These are phyloP conservation scores for Fomes fomentarius DNA, from an alignment of 1,284 basidiomycete genomes.

Conservation along the genomic window DNA sequence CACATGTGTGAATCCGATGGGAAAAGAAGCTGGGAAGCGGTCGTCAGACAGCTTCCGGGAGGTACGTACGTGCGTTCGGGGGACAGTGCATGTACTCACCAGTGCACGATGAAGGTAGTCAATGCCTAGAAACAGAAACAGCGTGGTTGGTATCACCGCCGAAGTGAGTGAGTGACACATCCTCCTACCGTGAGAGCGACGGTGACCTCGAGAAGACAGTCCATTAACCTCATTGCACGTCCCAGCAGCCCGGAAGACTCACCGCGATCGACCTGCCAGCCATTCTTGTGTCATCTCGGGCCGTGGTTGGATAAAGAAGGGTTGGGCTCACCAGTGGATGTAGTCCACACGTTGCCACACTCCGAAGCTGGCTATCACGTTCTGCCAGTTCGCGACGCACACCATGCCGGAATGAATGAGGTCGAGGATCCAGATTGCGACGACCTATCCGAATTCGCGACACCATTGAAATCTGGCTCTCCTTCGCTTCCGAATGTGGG, in stretches of 20 bases:
- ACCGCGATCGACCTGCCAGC: conserved; percentile 14
- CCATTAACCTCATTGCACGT: neutral
- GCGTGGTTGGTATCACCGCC: conserved; percentile 2
- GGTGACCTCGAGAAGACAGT: neutral
- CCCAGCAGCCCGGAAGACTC: neutral
- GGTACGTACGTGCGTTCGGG: too few relatives aligned
- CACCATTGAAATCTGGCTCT: too few relatives aligned
- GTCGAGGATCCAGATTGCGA: conserved; percentile 13
- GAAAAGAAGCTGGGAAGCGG: conserved; percentile 15
- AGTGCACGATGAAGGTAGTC: conserved; percentile 19
- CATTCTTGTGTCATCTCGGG: too few relatives aligned
- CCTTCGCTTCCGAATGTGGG: too few relatives aligned
- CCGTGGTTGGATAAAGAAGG: neutral
- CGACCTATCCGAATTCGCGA: too few relatives aligned
- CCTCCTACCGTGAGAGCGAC: conserved; percentile 15
- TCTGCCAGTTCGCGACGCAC: conserved; percentile 17
- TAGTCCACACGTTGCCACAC: conserved; percentile 3
- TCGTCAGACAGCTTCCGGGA: neutral
- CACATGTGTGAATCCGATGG: conserved; percentile 15
- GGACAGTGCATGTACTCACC: neutral
- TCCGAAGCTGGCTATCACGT: conserved; percentile 14
- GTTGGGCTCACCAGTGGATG: conserved; percentile 10
- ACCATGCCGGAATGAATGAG: conserved; percentile 15
- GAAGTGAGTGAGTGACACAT: neutral
- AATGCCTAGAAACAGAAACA: neutral